Evolutionary conservation across 108 stramenopile genomes (phyloP).

Genomic region (Skeletonema menzelii): DNA sequence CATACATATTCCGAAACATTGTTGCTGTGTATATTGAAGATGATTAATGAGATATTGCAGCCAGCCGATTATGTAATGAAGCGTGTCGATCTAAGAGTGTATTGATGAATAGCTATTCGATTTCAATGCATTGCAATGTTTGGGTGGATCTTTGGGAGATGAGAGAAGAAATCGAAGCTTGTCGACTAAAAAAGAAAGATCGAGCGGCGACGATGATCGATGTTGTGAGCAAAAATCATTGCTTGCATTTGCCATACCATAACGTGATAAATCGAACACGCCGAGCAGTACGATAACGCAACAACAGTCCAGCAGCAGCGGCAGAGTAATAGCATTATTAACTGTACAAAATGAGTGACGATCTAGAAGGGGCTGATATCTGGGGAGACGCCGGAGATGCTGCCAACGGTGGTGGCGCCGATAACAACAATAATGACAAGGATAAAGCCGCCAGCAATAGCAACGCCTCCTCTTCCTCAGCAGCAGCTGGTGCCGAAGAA

Average conservation of each 20-base stretch:
- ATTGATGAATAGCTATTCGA: not conserved
- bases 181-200: not conserved
- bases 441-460: not conserved
- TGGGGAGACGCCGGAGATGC: constrained; percentile 82
- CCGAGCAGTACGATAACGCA: not conserved
- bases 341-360: constrained; percentile 59
- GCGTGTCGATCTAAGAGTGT: not conserved
- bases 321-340: not conserved
- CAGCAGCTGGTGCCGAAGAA: constrained; percentile 34
- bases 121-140: not conserved
- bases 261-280: not conserved
- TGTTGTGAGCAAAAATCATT: not conserved
- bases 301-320: not conserved
- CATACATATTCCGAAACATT: constrained; percentile 99
- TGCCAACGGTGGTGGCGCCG: constrained; percentile 38
- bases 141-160: not conserved
- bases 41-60: not conserved
- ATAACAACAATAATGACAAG: constrained; percentile 25
- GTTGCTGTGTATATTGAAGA: not conserved
- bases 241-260: too few species aligned
- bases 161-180: not conserved
- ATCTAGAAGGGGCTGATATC: constrained; percentile 92
- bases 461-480: constrained; percentile 9
- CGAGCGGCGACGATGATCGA: not conserved
- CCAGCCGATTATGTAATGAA: not conserved